phyloP scores from a whole-genome alignment of 192 early-diverging fungal species.

The Bifiguratus adelaidae region DNA sequence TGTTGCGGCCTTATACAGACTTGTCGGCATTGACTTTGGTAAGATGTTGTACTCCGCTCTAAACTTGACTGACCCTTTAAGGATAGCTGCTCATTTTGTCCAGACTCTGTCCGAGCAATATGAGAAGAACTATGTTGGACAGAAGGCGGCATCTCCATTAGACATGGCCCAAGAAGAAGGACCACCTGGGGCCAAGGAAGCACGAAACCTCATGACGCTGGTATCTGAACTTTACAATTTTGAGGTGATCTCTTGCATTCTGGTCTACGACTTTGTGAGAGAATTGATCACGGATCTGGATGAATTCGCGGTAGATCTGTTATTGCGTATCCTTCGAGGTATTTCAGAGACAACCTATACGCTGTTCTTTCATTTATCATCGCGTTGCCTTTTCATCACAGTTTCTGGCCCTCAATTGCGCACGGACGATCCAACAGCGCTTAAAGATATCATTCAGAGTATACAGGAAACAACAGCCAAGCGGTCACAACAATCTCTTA shows the following conservation, averaged over 20 bases:
- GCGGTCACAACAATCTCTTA: conserved; percentile 19
- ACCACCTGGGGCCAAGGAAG: conserved; percentile 49
- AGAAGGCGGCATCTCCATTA: conserved; percentile 16
- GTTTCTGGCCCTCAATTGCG: conserved; percentile 74
- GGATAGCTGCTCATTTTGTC: conserved; percentile 53
- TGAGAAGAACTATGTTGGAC: conserved; percentile 41
- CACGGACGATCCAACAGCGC: conserved; percentile 78
- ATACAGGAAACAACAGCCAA: conserved; percentile 45
- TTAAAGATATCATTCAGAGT: conserved; percentile 83
- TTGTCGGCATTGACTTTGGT: conserved; percentile 82
- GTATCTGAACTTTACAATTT: conserved; percentile 87
- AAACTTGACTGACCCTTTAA: not conserved
- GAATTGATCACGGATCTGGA: conserved; percentile 55
- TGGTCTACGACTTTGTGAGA: conserved; percentile 82
- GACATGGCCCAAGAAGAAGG: conserved; percentile 25
- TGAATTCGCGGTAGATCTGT: conserved; percentile 82
- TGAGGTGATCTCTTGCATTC: conserved; percentile 68
- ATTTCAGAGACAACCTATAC: conserved; percentile 5
- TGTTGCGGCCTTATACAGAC: conserved; percentile 65
- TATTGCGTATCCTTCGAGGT: conserved; percentile 72
- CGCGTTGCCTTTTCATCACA: not conserved
- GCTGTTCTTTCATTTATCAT: not conserved
- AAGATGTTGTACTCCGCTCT: conserved; percentile 7
- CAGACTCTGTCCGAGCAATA: conserved; percentile 66
- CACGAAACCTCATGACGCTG: conserved; percentile 71